Evolutionary conservation across 768 basidiomycete species (phyloP), one percentile per base, ranked within the genome.

Genomic region (Termitomyces sp.): DNA sequence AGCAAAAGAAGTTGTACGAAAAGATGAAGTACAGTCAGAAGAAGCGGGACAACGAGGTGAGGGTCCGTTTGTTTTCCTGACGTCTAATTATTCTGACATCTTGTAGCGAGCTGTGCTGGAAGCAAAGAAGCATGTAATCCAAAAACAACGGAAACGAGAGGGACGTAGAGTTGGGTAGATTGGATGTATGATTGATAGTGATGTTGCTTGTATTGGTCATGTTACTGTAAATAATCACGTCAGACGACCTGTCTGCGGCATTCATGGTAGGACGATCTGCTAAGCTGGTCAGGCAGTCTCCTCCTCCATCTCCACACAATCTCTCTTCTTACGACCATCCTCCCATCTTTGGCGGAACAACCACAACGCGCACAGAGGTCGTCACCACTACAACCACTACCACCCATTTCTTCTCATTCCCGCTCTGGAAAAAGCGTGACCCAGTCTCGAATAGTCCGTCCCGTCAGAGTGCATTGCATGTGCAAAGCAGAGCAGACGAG

Each of bases 1-100:
- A 90, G 75, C 89, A 96, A 71, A 82, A 85, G 64, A 95, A 95
- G 72, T 72, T 97, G 64, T 96, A 95, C 69, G 92, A 94, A 72
- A 89, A 89, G 73, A 90, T 97, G 83, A 92, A 94, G 74, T 83
- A 90, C 68, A 85, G 86, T 62, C 82, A 95, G 68, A 79, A 81
- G 68, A 90, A 87, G 73, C 85, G 86, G 58, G 77, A 78, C 14
- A 73, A 78, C 26, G 91, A 96, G 89, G 94, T 94, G 68, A 63
- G 86, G 74, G 26, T 52, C 23, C 23, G 23, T 56, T 6, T 21
- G 28, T 31, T 40, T 41, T 30, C 41, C 19, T 45, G 41, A 30
- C 44, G 35, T 37, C 41, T 38, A 42, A 21, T 17, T 11, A 54
- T 17, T 17, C 60, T 69, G 64, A 59, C 44, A 37, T 56, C 19